Base-by-base conservation (phyloP, 2,329 filamentous ascomycete species). In the Aureobasidium sp. region DNA sequence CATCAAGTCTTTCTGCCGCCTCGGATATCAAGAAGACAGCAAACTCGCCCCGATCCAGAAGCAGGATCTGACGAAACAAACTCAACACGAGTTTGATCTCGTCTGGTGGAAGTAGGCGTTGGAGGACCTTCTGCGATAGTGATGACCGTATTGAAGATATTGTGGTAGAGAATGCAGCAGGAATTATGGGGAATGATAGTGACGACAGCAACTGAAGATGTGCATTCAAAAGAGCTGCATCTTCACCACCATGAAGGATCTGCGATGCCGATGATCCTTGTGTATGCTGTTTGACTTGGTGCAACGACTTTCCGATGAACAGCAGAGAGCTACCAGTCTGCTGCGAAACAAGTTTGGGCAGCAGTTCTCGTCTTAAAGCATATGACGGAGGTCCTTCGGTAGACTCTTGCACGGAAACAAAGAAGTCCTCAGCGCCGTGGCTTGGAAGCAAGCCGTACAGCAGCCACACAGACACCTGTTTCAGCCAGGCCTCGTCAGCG, bases 401-500 rank as follows among this genome's bases (percentile, higher is more conserved):
- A 44, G 72, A 69, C 29, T 72, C 71, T 53, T 79, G 70, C 39
- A 65, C 67, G 33, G 82, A 64, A 22, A 97, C 84, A 71, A 96
- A 96, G 72, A 97, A 97, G 74, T 97, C 93, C n/a, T 83, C 81
- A 5, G 81, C 82, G 2, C 90, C 91, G 71, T 90, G 86, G 15
- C 81, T 82, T 0, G 93, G 92, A 62, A 96, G 76, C 56, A 88
- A 85, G 5, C 94, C 94, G 72, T 96, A 95, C 15, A 97, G 76
- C 9, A 97, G 81, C 93, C 93, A 99, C 29, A 89, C 89, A 4
- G 91, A 89, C 12, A 95, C 81, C 70, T 96, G 91, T 72, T 91
- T 89, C 70, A 97, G 78, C 94, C 94, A 99, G 9, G 92, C 89
- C 33, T 84, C 88, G 76, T 99, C 93, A 0, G 91, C 92, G 24